Evolutionary conservation across 495 filamentous ascomycete species (phyloP).

Genomic region (Penicillium longicatenatum): DNA sequence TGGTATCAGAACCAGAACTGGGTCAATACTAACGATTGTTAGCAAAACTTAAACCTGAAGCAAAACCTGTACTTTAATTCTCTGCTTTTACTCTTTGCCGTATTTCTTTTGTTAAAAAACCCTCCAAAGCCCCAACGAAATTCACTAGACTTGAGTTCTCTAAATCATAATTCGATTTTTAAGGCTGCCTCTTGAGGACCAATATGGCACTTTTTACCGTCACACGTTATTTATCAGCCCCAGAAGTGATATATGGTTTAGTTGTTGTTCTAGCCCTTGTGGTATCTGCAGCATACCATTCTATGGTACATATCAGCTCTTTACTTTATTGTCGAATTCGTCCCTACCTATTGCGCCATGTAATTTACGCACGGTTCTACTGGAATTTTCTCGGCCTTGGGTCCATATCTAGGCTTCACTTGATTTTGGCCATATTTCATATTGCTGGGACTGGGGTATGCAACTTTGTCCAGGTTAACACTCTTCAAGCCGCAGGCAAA

Average conservation of each 20-base stretch:
- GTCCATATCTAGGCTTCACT: conserved; percentile 1
- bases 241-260: background rate
- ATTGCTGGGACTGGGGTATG: conserved; percentile 12
- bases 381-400: background rate
- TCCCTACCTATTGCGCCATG: conserved; percentile 4
- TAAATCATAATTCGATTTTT: too few relatives aligned
- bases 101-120: too few relatives aligned
- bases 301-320: background rate
- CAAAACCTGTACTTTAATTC: too few relatives aligned
- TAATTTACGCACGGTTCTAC: conserved; percentile 8
- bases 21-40: too few relatives aligned
- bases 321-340: conserved; percentile 3
- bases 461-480: conserved; percentile 11
- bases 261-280: background rate
- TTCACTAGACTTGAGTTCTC: too few relatives aligned
- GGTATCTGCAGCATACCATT: background rate
- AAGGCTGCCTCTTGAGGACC: too few relatives aligned
- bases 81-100: too few relatives aligned
- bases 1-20: too few relatives aligned
- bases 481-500: conserved; percentile 3
- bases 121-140: too few relatives aligned
- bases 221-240: too few relatives aligned
- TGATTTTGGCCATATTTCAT: conserved; percentile 8
- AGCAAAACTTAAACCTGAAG: too few relatives aligned
- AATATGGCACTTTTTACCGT: too few relatives aligned